These are phyloP conservation scores for Fusarium sp. DNA, from an alignment of 2,329 filamentous ascomycete species.

Conservation along the genomic window DNA sequence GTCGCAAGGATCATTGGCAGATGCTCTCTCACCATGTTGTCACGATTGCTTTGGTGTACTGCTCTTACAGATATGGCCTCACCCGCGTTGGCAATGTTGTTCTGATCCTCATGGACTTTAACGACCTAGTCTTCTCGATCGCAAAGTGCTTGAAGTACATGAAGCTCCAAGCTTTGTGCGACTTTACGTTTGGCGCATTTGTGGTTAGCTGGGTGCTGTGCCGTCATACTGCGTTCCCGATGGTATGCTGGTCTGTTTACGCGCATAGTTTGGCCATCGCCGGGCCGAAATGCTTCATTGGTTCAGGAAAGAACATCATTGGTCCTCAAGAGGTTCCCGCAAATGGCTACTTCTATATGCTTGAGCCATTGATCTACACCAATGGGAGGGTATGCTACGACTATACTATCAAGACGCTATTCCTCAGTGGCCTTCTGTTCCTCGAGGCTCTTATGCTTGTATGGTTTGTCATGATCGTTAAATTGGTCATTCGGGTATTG, in stretches of 20 bases:
- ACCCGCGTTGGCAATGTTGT: slow-evolving; percentile 90
- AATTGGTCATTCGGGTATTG: slow-evolving; percentile 72
- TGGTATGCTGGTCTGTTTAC: slow-evolving; percentile 80
- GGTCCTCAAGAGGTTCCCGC: slow-evolving; percentile 62
- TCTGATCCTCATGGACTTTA: slow-evolving; percentile 91
- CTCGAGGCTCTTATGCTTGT: slow-evolving; percentile 83
- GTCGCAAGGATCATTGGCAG: slow-evolving; percentile 92
- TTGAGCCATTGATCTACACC: slow-evolving; percentile 78
- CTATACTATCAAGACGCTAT: slow-evolving; percentile 76
- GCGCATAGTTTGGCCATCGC: slow-evolving; percentile 14
- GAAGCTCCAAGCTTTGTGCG: slow-evolving; percentile 79
- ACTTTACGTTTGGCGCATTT: slow-evolving; percentile 87
- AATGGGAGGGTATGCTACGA: slow-evolving; percentile 85
- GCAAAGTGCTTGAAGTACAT: slow-evolving; percentile 96
- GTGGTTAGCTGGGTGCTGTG: slow-evolving; percentile 85
- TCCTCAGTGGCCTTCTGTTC: slow-evolving; percentile 80
- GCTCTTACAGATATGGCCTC: slow-evolving; percentile 87
- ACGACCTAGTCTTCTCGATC: slow-evolving; percentile 73
- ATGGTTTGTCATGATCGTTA: slow-evolving; percentile 87
- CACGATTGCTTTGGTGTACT: slow-evolving; percentile 81
- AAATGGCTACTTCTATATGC: slow-evolving; percentile 68
- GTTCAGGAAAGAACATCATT: slow-evolving; percentile 63
- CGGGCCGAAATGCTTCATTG: slow-evolving; percentile 76
- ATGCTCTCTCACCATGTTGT: slow-evolving; percentile 96
- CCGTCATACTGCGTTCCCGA: slow-evolving; percentile 83